phyloP scores from a whole-genome alignment of 257 asterid species.

The Solanum neorickii region DNA sequence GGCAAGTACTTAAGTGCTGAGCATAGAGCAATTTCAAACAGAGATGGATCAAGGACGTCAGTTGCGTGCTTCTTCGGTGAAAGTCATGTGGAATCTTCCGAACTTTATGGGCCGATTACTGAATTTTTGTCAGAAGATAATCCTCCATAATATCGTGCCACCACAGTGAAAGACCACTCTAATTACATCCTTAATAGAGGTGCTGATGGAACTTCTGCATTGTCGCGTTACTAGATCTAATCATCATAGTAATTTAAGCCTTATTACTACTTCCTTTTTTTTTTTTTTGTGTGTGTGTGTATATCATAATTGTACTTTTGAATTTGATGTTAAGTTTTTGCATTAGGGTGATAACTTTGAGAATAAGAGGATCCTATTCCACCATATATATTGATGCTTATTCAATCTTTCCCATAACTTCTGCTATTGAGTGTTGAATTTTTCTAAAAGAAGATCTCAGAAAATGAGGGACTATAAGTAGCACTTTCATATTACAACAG shows the following conservation, averaged over 20 bases:
- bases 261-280: too few species aligned
- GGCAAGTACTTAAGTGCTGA: neutral
- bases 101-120: neutral
- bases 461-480: neutral
- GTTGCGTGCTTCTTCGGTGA: neutral
- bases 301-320: too few species aligned
- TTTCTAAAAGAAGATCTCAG: neutral
- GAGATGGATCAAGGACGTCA: neutral
- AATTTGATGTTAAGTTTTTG: too few species aligned
- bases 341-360: too few species aligned
- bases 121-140: neutral
- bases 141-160: neutral
- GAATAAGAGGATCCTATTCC: too few species aligned
- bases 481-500: neutral
- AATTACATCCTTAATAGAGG: neutral
- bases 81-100: neutral
- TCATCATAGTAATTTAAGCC: too few species aligned
- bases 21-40: neutral
- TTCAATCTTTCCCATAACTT: too few species aligned
- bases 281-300: too few species aligned
- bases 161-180: neutral
- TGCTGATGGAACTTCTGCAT: too few species aligned
- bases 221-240: too few species aligned
- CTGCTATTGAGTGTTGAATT: neutral
- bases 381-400: too few species aligned